Percentiles rank a stretch among this genome's conserved stretches.
Conservation (phyloP, 495 filamentous ascomycete species). For the Thermothielavioides terrestris region DNA sequence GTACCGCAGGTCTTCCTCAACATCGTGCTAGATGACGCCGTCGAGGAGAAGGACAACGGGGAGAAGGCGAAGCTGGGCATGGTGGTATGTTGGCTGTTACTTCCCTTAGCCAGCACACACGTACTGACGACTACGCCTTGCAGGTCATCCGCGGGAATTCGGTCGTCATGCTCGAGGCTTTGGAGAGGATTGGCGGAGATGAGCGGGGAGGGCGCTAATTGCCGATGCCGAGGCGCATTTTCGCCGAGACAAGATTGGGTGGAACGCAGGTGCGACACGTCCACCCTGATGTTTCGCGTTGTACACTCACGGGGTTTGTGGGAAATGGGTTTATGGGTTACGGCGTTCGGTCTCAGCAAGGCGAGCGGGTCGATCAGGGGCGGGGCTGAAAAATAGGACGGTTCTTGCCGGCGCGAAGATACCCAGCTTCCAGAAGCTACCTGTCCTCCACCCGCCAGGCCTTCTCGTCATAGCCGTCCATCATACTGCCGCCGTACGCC, state of each 20-base stretch:
- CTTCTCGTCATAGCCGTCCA: constrained; percentile 41
- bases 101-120: neutral
- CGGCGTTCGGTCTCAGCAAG: constrained; percentile 10
- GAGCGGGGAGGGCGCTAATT: constrained; percentile 20
- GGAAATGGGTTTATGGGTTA: constrained; percentile 6
- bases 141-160: constrained; percentile 84
- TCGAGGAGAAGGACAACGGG: constrained; percentile 86
- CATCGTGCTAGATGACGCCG: constrained; percentile 95
- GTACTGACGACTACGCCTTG: neutral
- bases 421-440: constrained; percentile 6
- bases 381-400: neutral
- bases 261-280: neutral
- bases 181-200: constrained; percentile 50
- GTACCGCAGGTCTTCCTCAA: constrained; percentile 98
- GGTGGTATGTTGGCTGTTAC: constrained; percentile 59
- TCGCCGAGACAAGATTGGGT: neutral
- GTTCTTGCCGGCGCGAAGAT: constrained; percentile 4
- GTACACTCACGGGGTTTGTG: neutral
- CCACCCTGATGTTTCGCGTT: neutral
- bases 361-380: neutral
- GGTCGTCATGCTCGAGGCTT: constrained; percentile 88
- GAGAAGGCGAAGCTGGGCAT: constrained; percentile 89
- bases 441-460: constrained; percentile 32
- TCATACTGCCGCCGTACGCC: constrained; percentile 33
- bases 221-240: neutral